Conservation (phyloP, 495 filamentous ascomycete genomes). For the Penicillium maclennaniae region DNA sequence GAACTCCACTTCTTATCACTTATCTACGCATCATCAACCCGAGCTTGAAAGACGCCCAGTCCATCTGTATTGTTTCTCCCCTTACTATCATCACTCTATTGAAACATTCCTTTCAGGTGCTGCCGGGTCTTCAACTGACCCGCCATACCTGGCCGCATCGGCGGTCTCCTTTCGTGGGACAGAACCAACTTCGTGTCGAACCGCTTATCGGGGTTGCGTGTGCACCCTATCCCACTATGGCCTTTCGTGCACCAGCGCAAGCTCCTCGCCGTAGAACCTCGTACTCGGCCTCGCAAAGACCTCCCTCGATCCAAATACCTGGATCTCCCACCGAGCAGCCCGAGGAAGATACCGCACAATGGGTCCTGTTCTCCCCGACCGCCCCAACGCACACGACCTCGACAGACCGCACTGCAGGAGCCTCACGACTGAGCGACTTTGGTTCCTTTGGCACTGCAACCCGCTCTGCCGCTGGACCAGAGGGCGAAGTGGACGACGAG, state of each 20-base stretch:
- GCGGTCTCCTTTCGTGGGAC: conserved; percentile 20
- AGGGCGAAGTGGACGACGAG: conserved; percentile 49
- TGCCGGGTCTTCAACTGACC: background rate
- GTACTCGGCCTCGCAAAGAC: conserved; percentile 46
- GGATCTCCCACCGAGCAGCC: conserved; percentile 34
- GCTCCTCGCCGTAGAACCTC: conserved; percentile 57
- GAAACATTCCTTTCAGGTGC: background rate
- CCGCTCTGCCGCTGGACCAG: conserved; percentile 39
- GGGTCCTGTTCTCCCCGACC: conserved; percentile 89
- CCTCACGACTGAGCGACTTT: conserved; percentile 77
- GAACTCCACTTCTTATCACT: conserved; percentile 19
- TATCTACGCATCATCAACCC: conserved; percentile 24
- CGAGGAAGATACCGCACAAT: conserved; percentile 77
- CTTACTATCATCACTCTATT: too few species aligned
- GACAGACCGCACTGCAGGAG: conserved; percentile 65
- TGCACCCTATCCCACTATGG: conserved; percentile 54
- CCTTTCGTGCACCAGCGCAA: conserved; percentile 74
- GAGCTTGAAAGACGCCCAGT: background rate
- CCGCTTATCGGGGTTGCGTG: conserved; percentile 7
- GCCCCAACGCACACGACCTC: conserved; percentile 68
- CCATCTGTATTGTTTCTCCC: background rate
- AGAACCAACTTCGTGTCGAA: conserved; percentile 21
- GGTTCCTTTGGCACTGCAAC: conserved; percentile 72
- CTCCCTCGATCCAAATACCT: conserved; percentile 34
- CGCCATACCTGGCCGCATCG: conserved; percentile 9